Base-by-base conservation (phyloP, 805 yeast species). In the Clavispora santaluciae region DNA sequence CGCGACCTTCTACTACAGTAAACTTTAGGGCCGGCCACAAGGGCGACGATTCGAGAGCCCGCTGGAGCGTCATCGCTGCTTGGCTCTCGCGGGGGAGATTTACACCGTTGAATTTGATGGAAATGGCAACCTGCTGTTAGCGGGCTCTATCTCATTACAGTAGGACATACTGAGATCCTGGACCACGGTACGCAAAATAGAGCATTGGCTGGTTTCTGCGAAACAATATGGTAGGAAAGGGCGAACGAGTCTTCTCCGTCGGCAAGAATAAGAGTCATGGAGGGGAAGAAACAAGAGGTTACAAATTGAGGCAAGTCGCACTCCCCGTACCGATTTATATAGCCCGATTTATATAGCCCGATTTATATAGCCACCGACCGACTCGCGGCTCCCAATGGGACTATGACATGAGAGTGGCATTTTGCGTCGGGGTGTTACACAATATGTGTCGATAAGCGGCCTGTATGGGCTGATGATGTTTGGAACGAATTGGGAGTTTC, bases 121-220 rank as follows among this genome's bases (percentile, higher is more conserved):
- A 38, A 13, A 50, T 15, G 10, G 45, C 26, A 16, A 50, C 24
- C 54, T 46, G 20, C 18, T 21, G 41, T 39, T 42, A 34, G 36
- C 26, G 10, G 12, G 2, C 2, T 20, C 35, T 6, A 12, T n/a
- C 11, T 12, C 4, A 18, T 12, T 18, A 2, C 6, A 11, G 16
- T 16, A n/a, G 15, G 6, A n/a, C 35, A 20, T 31, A 31, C 35
- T 9, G 35, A 18, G n/a, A 31, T 2, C 4, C 35, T 22, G 4
- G 35, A 31, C 3, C 22, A 23, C 12, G 35, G 35, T 18, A 31
- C 23, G 6, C 21, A 15, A 8, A 28, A 28, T 5, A 28, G 20
- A 6, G 31, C 9, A 6, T 16, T 11, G 4, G 12, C 5, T 9
- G 31, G 31, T 15, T 15, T 15, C 7, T 15, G 20, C 18, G 31